These are phyloP conservation scores for Pulveroboletus sp. DNA, from an alignment of 768 basidiomycete species.

Conservation along the genomic window DNA sequence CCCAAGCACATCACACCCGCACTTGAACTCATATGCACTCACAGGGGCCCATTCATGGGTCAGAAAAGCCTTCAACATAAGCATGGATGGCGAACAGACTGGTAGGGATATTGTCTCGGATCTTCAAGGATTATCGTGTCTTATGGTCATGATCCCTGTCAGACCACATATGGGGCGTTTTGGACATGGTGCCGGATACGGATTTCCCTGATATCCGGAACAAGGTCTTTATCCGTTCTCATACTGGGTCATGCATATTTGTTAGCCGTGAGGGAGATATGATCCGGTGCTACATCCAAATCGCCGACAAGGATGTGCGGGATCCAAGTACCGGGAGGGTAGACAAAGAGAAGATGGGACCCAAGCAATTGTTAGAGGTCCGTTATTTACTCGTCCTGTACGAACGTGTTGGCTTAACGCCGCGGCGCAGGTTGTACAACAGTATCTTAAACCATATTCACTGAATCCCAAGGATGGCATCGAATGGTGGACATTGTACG, in stretches of 20 bases:
- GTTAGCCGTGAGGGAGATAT: slow-evolving; percentile 48
- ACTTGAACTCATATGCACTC: neutral
- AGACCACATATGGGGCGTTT: slow-evolving; percentile 42
- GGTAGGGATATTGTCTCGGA: slow-evolving; percentile 20
- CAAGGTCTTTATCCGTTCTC: slow-evolving; percentile 45
- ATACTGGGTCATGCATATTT: slow-evolving; percentile 45
- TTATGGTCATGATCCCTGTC: neutral
- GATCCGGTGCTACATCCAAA: slow-evolving; percentile 49
- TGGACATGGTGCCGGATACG: slow-evolving; percentile 44
- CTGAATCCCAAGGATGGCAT: slow-evolving; percentile 30
- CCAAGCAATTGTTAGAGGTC: slow-evolving; percentile 38
- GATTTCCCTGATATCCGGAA: slow-evolving; percentile 54
- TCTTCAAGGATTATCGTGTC: neutral
- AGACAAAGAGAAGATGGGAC: slow-evolving; percentile 35
- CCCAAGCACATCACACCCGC: neutral
- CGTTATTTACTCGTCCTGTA: neutral
- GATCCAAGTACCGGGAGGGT: slow-evolving; percentile 37
- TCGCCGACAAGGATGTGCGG: slow-evolving; percentile 37
- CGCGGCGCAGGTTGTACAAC: slow-evolving; percentile 32
- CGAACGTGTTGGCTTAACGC: neutral
- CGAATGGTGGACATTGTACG: slow-evolving; percentile 50
- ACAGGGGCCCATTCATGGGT: slow-evolving; percentile 83
- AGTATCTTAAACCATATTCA: slow-evolving; percentile 38
- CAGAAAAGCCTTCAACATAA: slow-evolving; percentile 56
- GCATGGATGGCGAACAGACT: slow-evolving; percentile 73